A percentile compares a stretch with the other conserved stretches of the same genome.
phyloP scores from a whole-genome alignment of 306 rosid genomes.

The Phaseolus lunatus region DNA sequence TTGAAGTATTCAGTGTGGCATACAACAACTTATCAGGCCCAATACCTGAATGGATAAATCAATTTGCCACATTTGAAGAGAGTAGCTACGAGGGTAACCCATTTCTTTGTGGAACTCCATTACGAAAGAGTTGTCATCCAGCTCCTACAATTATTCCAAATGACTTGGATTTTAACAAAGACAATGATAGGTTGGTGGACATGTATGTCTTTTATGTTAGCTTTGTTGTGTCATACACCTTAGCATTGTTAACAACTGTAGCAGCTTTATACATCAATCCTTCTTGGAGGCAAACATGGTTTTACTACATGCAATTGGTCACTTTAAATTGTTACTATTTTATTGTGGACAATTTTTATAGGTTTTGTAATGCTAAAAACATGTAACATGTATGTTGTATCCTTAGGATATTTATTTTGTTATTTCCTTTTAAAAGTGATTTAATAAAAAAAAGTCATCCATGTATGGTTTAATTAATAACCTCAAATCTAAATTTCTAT shows the following conservation, averaged over 20 bases:
- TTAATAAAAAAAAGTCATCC: too few species aligned
- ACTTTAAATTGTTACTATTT: not conserved
- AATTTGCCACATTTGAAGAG: conserved; percentile 24
- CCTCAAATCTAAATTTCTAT: too few species aligned
- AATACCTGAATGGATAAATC: not conserved
- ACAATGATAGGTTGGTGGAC: not conserved
- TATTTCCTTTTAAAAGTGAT: too few species aligned
- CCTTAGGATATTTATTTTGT: too few species aligned
- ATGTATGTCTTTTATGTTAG: not conserved
- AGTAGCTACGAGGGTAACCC: conserved; percentile 38
- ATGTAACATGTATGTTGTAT: too few species aligned
- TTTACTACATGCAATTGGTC: not conserved
- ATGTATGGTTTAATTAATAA: too few species aligned
- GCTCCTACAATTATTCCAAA: not conserved
- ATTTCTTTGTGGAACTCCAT: conserved; percentile 39
- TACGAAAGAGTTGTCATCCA: not conserved
- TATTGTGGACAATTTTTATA: not conserved
- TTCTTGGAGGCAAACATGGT: conserved; percentile 12
- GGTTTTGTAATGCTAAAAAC: too few species aligned
- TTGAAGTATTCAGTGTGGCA: not conserved
- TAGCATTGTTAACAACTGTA: not conserved
- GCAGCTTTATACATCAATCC: not conserved
- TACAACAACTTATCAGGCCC: not conserved
- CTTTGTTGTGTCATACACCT: not conserved
- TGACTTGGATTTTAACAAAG: too few species aligned